phyloP scores from a whole-genome alignment of 1,284 basidiomycete genomes.

The Irpex lacteus region DNA sequence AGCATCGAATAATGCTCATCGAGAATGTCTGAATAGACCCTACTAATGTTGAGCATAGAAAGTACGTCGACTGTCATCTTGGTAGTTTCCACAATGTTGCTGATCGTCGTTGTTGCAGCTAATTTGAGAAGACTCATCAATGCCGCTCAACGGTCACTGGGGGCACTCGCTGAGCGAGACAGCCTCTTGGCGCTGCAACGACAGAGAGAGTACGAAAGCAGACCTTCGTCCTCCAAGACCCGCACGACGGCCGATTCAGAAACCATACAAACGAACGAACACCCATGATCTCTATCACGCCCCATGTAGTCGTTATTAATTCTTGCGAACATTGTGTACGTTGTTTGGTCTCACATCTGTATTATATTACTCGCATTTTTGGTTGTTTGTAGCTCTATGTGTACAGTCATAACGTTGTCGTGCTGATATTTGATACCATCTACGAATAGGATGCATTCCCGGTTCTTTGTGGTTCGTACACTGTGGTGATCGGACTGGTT shows the following conservation, averaged over 20 bases:
- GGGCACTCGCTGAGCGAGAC: conserved; percentile 38
- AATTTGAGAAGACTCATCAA: conserved; percentile 40
- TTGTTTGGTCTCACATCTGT: too few species aligned
- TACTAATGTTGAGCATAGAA: conserved; percentile 54
- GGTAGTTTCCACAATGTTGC: not conserved
- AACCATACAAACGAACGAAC: not conserved
- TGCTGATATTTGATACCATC: too few species aligned
- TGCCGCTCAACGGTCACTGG: conserved; percentile 39
- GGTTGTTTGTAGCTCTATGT: too few species aligned
- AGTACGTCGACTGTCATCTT: conserved; percentile 36
- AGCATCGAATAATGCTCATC: not conserved
- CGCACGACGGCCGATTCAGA: not conserved
- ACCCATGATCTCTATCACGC: not conserved
- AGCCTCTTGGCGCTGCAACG: conserved; percentile 15
- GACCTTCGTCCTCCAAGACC: not conserved
- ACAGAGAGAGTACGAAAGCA: not conserved
- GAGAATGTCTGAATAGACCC: conserved; percentile 30
- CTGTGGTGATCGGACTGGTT: too few species aligned
- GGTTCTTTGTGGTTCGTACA: too few species aligned
- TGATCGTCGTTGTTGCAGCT: conserved; percentile 23
- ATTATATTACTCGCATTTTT: too few species aligned
- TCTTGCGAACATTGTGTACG: too few species aligned
- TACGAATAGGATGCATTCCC: too few species aligned
- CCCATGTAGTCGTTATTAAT: not conserved
- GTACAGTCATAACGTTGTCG: too few species aligned